A percentile compares a stretch with the other conserved stretches of the same genome.
These are phyloP conservation scores for Xylaria sp. DNA, from an alignment of 2,329 filamentous ascomycete genomes.

Conservation along the genomic window DNA sequence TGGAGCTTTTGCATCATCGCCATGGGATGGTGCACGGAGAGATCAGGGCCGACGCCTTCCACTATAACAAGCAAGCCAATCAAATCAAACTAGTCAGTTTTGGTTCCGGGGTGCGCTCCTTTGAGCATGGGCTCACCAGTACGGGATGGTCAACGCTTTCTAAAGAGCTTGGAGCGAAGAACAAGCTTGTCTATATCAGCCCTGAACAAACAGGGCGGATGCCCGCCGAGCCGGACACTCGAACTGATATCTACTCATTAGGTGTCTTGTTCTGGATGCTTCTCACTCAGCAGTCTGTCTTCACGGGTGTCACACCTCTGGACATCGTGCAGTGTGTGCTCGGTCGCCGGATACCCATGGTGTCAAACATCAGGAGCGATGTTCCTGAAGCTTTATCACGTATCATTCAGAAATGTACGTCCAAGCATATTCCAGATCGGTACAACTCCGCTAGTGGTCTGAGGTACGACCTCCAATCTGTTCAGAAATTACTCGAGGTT, in stretches of 20 bases:
- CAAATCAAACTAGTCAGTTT: constrained; percentile 84
- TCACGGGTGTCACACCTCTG: constrained; percentile 81
- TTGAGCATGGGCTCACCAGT: constrained; percentile 88
- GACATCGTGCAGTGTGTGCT: constrained; percentile 94
- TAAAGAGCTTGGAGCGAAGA: constrained; percentile 84
- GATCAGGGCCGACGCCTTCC: constrained; percentile 89
- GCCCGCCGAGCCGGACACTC: constrained; percentile 88
- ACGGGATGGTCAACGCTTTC: constrained; percentile 88
- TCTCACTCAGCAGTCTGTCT: constrained; percentile 81
- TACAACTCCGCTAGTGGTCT: constrained; percentile 91
- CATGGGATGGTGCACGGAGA: constrained; percentile 90
- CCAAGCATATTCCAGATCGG: constrained; percentile 85
- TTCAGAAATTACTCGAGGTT: constrained; percentile 78
- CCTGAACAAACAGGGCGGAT: constrained; percentile 95
- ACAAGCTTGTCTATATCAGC: constrained; percentile 91
- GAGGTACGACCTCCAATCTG: constrained; percentile 79
- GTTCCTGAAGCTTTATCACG: constrained; percentile 83
- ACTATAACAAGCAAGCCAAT: constrained; percentile 78
- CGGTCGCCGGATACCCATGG: constrained; percentile 78
- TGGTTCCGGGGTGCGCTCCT: constrained; percentile 86
- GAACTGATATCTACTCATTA: constrained; percentile 93
- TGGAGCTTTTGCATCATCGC: constrained; percentile 91
- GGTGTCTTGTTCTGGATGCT: constrained; percentile 91
- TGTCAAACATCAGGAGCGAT: constrained; percentile 82
- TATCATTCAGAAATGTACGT: constrained; percentile 92